These are phyloP conservation scores for Pyrrhoderma noxium DNA, from an alignment of 1,284 basidiomycete genomes.

Conservation along the genomic window DNA sequence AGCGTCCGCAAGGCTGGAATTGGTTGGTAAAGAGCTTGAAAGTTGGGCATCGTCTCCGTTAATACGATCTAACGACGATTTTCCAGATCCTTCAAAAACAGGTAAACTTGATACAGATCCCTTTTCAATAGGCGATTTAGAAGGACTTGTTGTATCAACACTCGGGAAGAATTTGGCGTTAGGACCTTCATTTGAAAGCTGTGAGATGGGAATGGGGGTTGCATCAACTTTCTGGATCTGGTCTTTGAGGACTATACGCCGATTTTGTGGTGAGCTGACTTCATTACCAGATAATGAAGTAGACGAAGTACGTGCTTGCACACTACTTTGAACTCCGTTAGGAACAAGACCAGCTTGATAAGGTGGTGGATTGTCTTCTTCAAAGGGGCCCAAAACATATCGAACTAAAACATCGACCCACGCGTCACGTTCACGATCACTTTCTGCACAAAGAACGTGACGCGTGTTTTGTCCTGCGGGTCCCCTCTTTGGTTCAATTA, in stretches of 20 bases:
- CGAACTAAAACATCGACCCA: constrained; percentile 94
- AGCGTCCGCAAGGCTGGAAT: constrained; percentile 38
- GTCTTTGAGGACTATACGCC: constrained; percentile 45
- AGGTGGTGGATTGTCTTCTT: constrained; percentile 43
- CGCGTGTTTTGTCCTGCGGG: constrained; percentile 67
- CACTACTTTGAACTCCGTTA: not conserved
- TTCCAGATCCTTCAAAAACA: constrained; percentile 7
- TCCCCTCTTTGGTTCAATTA: constrained; percentile 78
- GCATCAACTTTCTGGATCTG: constrained; percentile 35
- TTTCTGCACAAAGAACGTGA: constrained; percentile 95
- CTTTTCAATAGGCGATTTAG: constrained; percentile 28
- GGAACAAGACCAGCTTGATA: constrained; percentile 19
- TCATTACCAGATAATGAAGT: constrained; percentile 40
- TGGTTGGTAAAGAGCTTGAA: constrained; percentile 46
- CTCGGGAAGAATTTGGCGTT: constrained; percentile 58
- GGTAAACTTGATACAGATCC: constrained; percentile 12
- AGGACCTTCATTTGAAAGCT: constrained; percentile 44
- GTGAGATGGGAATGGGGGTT: constrained; percentile 47
- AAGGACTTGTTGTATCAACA: constrained; percentile 40
- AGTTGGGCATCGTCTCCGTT: constrained; percentile 38
- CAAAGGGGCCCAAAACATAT: constrained; percentile 68
- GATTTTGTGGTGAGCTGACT: constrained; percentile 28
- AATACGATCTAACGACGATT: constrained; percentile 22
- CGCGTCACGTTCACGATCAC: constrained; percentile 83
- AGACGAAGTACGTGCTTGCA: constrained; percentile 49